Conservation (phyloP, 2,329 filamentous ascomycete species). For the Botryosphaeria dothidea region DNA sequence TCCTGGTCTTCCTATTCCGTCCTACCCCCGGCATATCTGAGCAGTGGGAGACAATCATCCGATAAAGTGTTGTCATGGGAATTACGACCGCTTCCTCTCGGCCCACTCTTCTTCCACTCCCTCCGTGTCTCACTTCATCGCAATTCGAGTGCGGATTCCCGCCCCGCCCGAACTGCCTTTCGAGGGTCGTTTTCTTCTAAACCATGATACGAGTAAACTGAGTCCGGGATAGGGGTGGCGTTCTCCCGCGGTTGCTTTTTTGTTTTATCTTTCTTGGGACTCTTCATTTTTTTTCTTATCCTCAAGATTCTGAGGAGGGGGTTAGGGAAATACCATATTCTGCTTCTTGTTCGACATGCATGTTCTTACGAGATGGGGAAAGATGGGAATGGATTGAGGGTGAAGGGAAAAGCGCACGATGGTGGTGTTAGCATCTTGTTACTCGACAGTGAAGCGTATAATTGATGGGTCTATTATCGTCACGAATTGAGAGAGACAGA, state of each 20-base stretch:
- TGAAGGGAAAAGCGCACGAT: not conserved
- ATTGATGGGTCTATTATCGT: not conserved
- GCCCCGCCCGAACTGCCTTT: not conserved
- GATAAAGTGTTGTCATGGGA: no score
- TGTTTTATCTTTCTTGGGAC: not conserved
- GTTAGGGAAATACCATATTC: slow-evolving; percentile 13
- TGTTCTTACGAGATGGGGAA: no score
- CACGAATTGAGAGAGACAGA: no score
- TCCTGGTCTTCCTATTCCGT: not conserved
- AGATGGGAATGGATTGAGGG: not conserved
- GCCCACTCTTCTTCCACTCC: no score
- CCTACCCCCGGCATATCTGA: not conserved
- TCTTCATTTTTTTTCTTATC: not conserved
- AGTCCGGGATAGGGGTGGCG: slow-evolving; percentile 1
- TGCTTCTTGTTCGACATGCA: slow-evolving; percentile 5
- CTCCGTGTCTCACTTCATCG: no score
- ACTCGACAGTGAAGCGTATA: no score
- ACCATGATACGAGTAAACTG: slow-evolving; percentile 4
- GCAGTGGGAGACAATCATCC: not conserved
- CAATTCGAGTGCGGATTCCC: no score
- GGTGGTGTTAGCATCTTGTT: no score
- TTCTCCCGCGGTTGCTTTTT: not conserved
- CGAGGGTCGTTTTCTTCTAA: no score
- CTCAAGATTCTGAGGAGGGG: not conserved
- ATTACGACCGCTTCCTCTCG: no score